Conservation (phyloP, 1,284 basidiomycete species). For the Marasmius oreades region DNA sequence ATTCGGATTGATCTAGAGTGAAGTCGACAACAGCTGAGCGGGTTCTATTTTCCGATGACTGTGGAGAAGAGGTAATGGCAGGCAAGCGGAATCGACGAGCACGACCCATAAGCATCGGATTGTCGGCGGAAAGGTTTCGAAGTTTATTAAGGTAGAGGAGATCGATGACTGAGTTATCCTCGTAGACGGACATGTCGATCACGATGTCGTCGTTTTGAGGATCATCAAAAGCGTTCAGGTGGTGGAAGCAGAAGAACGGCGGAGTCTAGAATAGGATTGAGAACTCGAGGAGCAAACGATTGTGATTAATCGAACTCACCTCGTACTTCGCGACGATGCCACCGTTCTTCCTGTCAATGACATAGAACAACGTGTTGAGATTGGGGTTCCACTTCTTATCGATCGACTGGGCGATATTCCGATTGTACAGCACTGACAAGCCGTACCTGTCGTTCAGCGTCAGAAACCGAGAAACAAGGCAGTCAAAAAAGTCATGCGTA, state of each 20-base stretch:
- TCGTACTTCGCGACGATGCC: conserved; percentile 33
- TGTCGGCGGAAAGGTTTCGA: conserved; percentile 6
- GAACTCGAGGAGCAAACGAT: background rate
- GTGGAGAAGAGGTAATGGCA: background rate
- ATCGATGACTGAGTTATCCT: conserved; percentile 28
- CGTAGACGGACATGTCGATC: conserved; percentile 33
- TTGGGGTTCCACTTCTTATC: conserved; percentile 27
- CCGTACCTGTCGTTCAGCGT: conserved; percentile 19
- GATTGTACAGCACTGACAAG: conserved; percentile 11
- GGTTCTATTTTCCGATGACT: background rate
- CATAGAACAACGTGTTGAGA: conserved; percentile 29
- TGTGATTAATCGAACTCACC: conserved; percentile 1
- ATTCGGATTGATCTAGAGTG: conserved; percentile 10
- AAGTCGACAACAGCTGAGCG: conserved; percentile 14
- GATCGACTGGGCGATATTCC: conserved; percentile 30
- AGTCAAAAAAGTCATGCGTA: conserved; percentile 4
- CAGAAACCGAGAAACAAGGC: background rate
- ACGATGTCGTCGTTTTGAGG: conserved; percentile 28
- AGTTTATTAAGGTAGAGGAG: conserved; percentile 25
- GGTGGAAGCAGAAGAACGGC: conserved; percentile 36
- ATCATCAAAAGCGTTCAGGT: conserved; percentile 34
- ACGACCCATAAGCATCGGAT: conserved; percentile 9
- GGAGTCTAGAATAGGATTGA: conserved; percentile 21
- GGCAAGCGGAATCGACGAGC: conserved; percentile 21
- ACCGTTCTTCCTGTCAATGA: conserved; percentile 32